These are phyloP conservation scores for Hymenoscyphus fraxineus DNA, from an alignment of 2,329 filamentous ascomycete genomes.

Conservation along the genomic window DNA sequence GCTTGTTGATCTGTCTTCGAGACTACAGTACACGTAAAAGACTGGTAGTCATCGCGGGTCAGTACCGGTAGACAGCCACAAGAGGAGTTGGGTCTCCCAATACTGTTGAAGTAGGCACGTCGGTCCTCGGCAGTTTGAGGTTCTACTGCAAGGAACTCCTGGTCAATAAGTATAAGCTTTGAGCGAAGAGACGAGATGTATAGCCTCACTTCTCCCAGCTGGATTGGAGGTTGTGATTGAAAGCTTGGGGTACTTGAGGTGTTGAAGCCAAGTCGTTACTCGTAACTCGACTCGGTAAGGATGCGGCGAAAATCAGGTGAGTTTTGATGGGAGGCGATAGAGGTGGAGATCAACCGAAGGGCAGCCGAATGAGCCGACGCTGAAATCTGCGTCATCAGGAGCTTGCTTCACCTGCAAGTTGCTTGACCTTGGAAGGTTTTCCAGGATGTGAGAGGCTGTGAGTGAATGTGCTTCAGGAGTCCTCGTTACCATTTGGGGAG, in stretches of 20 bases:
- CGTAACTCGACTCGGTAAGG: background rate
- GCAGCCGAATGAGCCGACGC: background rate
- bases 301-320: background rate
- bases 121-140: background rate
- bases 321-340: background rate
- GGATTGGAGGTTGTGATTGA: background rate
- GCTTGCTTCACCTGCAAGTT: no score
- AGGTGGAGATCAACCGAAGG: background rate
- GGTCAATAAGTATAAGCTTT: background rate
- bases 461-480: no score
- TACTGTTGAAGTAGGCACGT: background rate
- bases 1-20: background rate
- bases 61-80: background rate
- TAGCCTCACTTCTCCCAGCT: background rate
- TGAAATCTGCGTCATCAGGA: background rate
- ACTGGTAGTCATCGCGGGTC: background rate
- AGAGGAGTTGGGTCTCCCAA: background rate
- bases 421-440: background rate
- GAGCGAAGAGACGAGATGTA: background rate
- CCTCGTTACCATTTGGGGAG: no score
- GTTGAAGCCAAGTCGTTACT: background rate
- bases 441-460: no score
- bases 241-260: background rate
- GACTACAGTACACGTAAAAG: background rate
- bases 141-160: background rate